A percentile compares a stretch with the other conserved stretches of the same genome.
Conservation (phyloP, 371 early-diverging fungal genomes). For the Smittium culicis region DNA sequence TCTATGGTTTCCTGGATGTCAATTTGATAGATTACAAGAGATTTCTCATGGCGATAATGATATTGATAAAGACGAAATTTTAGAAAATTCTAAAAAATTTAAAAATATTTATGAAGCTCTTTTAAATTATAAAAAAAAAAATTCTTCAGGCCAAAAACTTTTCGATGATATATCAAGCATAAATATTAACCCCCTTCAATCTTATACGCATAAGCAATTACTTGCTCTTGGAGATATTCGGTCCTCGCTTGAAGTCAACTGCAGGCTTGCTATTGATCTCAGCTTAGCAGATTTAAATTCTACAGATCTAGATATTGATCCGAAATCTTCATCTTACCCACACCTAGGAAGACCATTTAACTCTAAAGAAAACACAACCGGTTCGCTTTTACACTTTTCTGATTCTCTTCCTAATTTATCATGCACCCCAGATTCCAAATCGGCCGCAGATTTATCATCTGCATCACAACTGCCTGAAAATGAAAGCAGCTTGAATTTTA, state of each 20-base stretch:
- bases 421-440: too few relatives aligned
- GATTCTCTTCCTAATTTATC: too few relatives aligned
- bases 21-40: constrained; percentile 26
- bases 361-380: too few relatives aligned
- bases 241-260: background rate
- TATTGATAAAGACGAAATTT: background rate
- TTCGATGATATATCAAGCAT: background rate
- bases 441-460: too few relatives aligned
- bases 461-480: too few relatives aligned
- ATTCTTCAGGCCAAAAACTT: background rate
- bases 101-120: background rate
- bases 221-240: background rate
- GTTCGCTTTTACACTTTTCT: too few relatives aligned
- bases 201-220: background rate
- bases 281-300: background rate
- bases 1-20: constrained; percentile 28
- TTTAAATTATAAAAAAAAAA: background rate
- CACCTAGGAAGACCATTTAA: too few relatives aligned
- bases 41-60: constrained; percentile 26
- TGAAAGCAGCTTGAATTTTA: too few relatives aligned
- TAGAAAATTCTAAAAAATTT: background rate
- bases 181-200: background rate
- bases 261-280: background rate
- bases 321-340: background rate
- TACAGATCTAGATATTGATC: background rate